Evolutionary conservation across 2,329 filamentous ascomycete genomes (phyloP).

Genomic region (Stachybotrys elegans): DNA sequence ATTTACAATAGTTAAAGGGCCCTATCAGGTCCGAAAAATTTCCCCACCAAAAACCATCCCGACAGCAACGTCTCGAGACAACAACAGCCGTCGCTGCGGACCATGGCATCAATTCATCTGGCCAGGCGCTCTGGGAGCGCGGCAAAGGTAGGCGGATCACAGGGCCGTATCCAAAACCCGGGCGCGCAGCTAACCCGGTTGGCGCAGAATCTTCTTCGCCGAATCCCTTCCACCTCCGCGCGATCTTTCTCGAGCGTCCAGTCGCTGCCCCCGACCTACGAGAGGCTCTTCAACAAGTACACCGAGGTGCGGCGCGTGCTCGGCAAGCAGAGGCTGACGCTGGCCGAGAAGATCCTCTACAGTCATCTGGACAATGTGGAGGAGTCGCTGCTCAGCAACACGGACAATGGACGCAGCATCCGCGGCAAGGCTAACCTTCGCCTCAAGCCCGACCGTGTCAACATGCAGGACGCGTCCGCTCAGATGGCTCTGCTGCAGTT

Average conservation of each 20-base stretch:
- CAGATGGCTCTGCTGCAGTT: slow-evolving; percentile 99
- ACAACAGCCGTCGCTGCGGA: slow-evolving; percentile 14
- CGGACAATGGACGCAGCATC: slow-evolving; percentile 77
- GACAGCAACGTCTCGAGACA: no score
- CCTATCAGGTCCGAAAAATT: slow-evolving; percentile 14
- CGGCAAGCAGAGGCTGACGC: slow-evolving; percentile 63
- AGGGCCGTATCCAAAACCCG: neutral
- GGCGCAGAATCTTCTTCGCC: slow-evolving; percentile 33
- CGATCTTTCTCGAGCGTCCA: slow-evolving; percentile 34
- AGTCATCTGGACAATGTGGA: slow-evolving; percentile 87
- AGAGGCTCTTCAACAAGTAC: slow-evolving; percentile 73
- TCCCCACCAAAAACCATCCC: slow-evolving; percentile 20
- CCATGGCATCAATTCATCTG: slow-evolving; percentile 47
- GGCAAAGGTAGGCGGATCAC: slow-evolving; percentile 33
- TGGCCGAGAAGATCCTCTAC: slow-evolving; percentile 98
- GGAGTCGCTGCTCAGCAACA: slow-evolving; percentile 78
- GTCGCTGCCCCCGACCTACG: slow-evolving; percentile 65
- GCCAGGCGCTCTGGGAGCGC: slow-evolving; percentile 42
- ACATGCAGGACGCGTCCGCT: slow-evolving; percentile 98
- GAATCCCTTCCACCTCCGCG: slow-evolving; percentile 23
- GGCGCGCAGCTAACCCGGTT: slow-evolving; percentile 2
- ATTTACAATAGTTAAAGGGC: slow-evolving; percentile 27
- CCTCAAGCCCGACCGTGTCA: slow-evolving; percentile 94
- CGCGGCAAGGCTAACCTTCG: slow-evolving; percentile 89
- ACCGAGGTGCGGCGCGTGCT: slow-evolving; percentile 70